phyloP scores from a whole-genome alignment of 495 filamentous ascomycete species.

The Cercophora sp. region DNA sequence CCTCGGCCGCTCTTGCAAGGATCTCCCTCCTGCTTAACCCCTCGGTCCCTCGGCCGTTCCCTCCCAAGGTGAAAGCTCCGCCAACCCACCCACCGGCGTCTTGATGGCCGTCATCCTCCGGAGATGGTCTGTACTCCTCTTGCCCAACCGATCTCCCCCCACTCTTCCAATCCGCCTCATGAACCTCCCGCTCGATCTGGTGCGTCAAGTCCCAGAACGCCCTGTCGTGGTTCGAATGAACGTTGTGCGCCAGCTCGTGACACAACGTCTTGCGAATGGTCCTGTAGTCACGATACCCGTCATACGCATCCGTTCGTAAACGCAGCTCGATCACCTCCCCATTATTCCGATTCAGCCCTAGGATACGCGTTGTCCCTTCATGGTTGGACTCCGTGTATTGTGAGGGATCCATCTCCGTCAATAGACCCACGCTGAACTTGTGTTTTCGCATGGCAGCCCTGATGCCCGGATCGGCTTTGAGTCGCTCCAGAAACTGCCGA shows the following conservation, averaged over 20 bases:
- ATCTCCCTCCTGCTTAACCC: conserved; percentile 58
- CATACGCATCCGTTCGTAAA: conserved; percentile 86
- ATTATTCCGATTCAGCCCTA: conserved; percentile 83
- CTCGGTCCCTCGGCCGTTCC: conserved; percentile 26
- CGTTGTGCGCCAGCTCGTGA: conserved; percentile 93
- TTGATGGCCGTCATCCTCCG: conserved; percentile 54
- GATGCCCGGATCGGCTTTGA: conserved; percentile 83
- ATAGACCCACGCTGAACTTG: conserved; percentile 76
- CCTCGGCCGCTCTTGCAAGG: conserved; percentile 70
- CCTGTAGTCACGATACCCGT: conserved; percentile 88
- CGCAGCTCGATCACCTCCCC: conserved; percentile 91
- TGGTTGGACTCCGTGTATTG: conserved; percentile 66
- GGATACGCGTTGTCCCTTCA: conserved; percentile 64
- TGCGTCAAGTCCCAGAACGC: conserved; percentile 84
- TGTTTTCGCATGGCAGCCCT: conserved; percentile 75
- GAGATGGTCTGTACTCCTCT: conserved; percentile 62
- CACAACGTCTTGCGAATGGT: conserved; percentile 88
- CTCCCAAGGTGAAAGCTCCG: conserved; percentile 80
- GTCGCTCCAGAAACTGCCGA: conserved; percentile 67
- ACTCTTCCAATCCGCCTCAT: conserved; percentile 65
- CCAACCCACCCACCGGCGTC: conserved; percentile 86
- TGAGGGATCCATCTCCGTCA: conserved; percentile 93
- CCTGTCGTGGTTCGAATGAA: conserved; percentile 74
- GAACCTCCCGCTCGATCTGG: conserved; percentile 85
- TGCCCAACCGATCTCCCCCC: conserved; percentile 62